Percentiles rank a stretch among this genome's conserved stretches.
Conservation (phyloP, 2,329 filamentous ascomycete species). For the Tolypocladium sp. region DNA sequence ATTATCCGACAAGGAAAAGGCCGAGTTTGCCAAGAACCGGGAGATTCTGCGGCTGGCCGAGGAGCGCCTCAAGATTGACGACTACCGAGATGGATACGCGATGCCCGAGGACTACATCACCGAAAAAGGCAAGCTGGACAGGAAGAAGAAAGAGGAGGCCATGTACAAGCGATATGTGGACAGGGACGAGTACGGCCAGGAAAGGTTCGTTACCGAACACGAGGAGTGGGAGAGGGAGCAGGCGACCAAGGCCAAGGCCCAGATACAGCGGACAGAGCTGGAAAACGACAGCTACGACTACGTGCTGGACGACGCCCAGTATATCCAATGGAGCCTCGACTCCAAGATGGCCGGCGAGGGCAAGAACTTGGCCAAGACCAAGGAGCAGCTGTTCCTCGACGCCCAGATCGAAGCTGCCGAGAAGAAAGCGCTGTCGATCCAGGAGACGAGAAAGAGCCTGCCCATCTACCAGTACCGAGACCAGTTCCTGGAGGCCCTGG, state of each 20-base stretch:
- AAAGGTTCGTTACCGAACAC: conserved; percentile 85
- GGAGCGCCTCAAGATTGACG: conserved; percentile 79
- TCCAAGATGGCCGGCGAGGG: conserved; percentile 63
- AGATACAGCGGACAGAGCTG: conserved; percentile 66
- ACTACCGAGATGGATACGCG: conserved; percentile 83
- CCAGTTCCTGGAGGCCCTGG: conserved; percentile 77
- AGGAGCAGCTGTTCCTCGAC: conserved; percentile 70
- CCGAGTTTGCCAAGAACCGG: conserved; percentile 80
- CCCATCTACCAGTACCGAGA: conserved; percentile 86
- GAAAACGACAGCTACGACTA: conserved; percentile 84
- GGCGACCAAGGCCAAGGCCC: conserved; percentile 75
- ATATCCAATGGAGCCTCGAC: conserved; percentile 77
- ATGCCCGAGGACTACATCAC: conserved; percentile 95
- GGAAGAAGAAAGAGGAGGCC: conserved; percentile 78
- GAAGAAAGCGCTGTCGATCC: conserved; percentile 77
- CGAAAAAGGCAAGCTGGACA: conserved; percentile 82
- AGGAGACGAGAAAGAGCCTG: conserved; percentile 82
- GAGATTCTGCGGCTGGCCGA: conserved; percentile 76
- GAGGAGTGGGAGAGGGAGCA: conserved; percentile 96
- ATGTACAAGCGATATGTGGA: conserved; percentile 89
- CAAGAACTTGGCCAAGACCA: conserved; percentile 49
- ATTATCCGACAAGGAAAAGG: conserved; percentile 70
- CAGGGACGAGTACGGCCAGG: conserved; percentile 75
- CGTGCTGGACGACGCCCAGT: conserved; percentile 82
- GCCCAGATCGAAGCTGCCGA: conserved; percentile 83